Percentiles rank a stretch among this genome's conserved stretches.
Evolutionary conservation across 352 stramenopile genomes (phyloP).

Genomic region (Elongisporangium prolatum): DNA sequence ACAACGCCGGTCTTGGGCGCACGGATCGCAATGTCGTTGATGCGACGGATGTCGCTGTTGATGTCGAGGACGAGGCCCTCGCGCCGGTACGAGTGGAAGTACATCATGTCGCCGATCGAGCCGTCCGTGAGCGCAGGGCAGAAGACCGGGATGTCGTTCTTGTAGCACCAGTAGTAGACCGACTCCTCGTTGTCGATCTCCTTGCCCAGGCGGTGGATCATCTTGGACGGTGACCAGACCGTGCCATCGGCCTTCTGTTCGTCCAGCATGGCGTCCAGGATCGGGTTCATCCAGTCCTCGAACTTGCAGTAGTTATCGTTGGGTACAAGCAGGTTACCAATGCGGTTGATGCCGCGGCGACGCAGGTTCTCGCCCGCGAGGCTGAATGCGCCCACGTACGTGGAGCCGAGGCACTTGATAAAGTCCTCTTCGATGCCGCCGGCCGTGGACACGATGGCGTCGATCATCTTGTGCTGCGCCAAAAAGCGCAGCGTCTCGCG

Average conservation of each 20-base stretch:
- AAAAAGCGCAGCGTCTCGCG: constrained; percentile 98
- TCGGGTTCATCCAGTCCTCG: constrained; percentile 95
- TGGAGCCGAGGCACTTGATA: constrained; percentile 99
- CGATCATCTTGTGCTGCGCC: constrained; percentile 97
- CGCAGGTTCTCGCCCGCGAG: constrained; percentile 92
- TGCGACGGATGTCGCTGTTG: constrained; percentile 93
- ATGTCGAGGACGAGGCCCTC: constrained; percentile 98
- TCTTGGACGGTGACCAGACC: constrained; percentile 96
- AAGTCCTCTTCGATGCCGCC: constrained; percentile 97
- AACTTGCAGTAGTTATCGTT: constrained; percentile 99
- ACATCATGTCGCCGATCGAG: constrained; percentile 99
- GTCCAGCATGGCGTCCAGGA: constrained; percentile 97
- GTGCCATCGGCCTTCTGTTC: constrained; percentile 93
- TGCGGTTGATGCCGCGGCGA: constrained; percentile 97
- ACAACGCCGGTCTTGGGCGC: constrained; percentile 96
- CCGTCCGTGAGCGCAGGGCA: constrained; percentile 99
- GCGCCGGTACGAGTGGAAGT: constrained; percentile 99
- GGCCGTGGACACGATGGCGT: constrained; percentile 94
- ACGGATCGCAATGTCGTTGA: constrained; percentile 97
- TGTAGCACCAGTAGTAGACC: constrained; percentile 99
- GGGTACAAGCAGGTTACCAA: constrained; percentile 99
- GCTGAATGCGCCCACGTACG: constrained; percentile 98
- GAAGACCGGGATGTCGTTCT: constrained; percentile 99
- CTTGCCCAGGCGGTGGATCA: constrained; percentile 95
- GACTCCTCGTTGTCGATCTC: constrained; percentile 98